These are phyloP conservation scores for Fusarium austroafricanum DNA, from an alignment of 2,329 filamentous ascomycete genomes.

Conservation along the genomic window DNA sequence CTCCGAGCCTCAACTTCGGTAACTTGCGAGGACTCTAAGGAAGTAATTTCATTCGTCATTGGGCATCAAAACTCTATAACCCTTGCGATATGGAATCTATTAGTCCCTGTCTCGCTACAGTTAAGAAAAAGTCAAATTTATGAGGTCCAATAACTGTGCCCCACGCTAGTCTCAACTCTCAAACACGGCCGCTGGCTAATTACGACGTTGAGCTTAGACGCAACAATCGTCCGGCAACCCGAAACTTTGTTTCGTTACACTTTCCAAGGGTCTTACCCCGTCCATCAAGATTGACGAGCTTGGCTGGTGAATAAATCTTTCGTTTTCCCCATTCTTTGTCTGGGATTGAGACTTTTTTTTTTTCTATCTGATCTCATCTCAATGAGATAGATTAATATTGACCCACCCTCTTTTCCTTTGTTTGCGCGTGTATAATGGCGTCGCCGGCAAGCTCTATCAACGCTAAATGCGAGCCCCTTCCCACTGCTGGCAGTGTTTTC, in stretches of 20 bases:
- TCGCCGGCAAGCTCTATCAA: neutral
- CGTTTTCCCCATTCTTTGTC: neutral
- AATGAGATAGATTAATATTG: no score
- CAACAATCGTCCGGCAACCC: neutral
- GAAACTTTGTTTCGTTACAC: constrained; percentile 1
- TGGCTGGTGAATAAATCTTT: constrained; percentile 5
- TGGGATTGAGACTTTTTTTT: neutral
- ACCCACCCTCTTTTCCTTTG: no score
- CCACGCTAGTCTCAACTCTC: neutral
- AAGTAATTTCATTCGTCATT: neutral
- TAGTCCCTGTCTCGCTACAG: constrained; percentile 4
- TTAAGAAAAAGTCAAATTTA: neutral
- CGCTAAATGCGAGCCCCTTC: constrained; percentile 20
- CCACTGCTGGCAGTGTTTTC: constrained; percentile 43
- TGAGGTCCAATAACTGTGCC: constrained; percentile 10
- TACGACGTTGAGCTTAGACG: constrained; percentile 1
- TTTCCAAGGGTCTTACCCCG: neutral
- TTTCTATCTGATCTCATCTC: no score
- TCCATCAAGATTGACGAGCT: neutral
- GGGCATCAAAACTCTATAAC: no score
- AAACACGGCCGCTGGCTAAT: constrained; percentile 20
- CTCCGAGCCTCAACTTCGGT: neutral
- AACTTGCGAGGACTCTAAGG: neutral
- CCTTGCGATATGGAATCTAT: neutral
- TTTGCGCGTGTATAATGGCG: neutral